phyloP scores from a whole-genome alignment of 768 basidiomycete genomes.

The Rhizopogon vesiculosus region DNA sequence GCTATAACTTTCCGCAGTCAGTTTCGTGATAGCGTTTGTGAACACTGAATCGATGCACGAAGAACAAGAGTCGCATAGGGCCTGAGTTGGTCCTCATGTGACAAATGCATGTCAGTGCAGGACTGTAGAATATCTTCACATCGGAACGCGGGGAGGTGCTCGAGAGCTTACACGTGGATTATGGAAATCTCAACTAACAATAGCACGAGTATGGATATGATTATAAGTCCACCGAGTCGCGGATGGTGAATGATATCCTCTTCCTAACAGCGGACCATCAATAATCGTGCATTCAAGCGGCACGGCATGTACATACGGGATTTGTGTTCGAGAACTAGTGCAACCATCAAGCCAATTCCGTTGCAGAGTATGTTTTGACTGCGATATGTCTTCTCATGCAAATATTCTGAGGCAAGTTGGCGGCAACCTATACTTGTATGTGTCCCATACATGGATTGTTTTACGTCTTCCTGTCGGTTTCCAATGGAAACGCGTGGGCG shows the following conservation, averaged over 20 bases:
- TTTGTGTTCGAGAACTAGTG: too few relatives aligned
- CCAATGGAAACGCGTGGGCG: constrained; percentile 19
- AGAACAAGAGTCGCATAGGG: constrained; percentile 25
- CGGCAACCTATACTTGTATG: not conserved
- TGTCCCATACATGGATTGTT: not conserved
- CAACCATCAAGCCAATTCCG: not conserved
- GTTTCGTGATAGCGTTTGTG: constrained; percentile 28
- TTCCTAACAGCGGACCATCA: too few relatives aligned
- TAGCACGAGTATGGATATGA: not conserved
- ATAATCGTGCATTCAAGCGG: too few relatives aligned
- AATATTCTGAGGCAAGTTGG: not conserved
- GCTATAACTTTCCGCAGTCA: constrained; percentile 27
- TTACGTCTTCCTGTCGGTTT: constrained; percentile 13
- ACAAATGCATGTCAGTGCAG: constrained; percentile 28
- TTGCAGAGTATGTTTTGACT: not conserved
- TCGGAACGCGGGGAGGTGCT: constrained; percentile 14
- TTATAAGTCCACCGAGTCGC: not conserved
- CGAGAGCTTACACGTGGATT: not conserved
- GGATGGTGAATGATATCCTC: not conserved
- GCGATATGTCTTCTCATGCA: not conserved
- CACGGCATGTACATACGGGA: too few relatives aligned
- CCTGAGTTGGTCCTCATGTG: constrained; percentile 27
- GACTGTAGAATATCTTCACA: constrained; percentile 29
- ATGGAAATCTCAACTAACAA: not conserved
- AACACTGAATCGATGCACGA: constrained; percentile 23